Base-by-base conservation (phyloP, 805 yeast genomes). In the Jamesozyma lodderae region DNA sequence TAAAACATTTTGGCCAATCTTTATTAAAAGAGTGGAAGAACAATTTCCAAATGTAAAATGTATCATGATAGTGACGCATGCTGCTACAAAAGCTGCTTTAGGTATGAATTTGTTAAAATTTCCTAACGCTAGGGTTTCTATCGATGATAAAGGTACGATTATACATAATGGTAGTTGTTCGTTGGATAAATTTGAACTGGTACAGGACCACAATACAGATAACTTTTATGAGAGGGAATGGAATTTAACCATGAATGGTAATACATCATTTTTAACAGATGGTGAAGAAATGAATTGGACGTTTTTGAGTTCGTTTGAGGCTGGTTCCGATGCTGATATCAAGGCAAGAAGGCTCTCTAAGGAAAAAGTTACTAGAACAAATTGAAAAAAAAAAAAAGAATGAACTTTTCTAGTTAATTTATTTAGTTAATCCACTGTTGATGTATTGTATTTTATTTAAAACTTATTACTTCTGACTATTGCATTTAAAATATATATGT, bases 221-320 rank as follows among this genome's bases (percentile, higher is more conserved):
- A 15, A 9, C 5, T 51, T 55, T 36, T 44, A 44, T 13, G 56
- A 60, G 6, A 51, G 52, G 17, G 50, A 55, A 21, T 90, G 96
- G 96, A 55, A 51, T 6, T 55, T 80, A 37, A 64, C 64, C 14
- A 68, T 72, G 70, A 85, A 83, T 56, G 96, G 96, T 3, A 70
- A 75, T 45, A 75, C 86, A 4, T 76, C 71, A 30, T 87, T 80
- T 51, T 65, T 90, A 42, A 57, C 72, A 4, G 60, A 70, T 6
- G 98, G 97, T 6, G 92, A 90, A 52, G 96, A 88, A 59, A 87
- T 92, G 95, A 82, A 85, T 55, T 90, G 96, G 96, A 77, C 80
- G 49, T 90, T 87, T 66, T 75, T 73, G 52, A 69, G 67, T 40
- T 76, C 75, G 15, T 79, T 74, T 47, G 95, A 85, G 62, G 95